Evolutionary conservation across 1,284 basidiomycete species (phyloP).

Genomic region (Malassezia dermatis): DNA sequence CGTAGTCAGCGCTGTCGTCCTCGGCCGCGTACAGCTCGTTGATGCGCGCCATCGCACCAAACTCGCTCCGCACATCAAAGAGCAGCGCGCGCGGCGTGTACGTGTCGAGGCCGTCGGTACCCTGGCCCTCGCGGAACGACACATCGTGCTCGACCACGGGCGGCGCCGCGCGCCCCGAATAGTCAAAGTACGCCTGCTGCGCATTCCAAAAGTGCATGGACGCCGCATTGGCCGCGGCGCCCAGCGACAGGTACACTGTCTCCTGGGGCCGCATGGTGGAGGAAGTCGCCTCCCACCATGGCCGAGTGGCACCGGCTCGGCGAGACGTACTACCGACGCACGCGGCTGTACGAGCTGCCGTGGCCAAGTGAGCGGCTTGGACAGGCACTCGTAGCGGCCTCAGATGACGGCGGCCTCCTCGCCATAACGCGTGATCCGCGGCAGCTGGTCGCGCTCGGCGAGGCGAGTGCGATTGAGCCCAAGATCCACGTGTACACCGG

Average conservation of each 20-base stretch:
- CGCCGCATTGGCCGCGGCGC: slow-evolving; percentile 37
- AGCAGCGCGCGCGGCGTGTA: slow-evolving; percentile 35
- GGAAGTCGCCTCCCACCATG: background rate
- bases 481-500: slow-evolving; percentile 53
- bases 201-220: slow-evolving; percentile 44
- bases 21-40: slow-evolving; percentile 24
- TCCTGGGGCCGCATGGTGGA: slow-evolving; percentile 23
- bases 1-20: slow-evolving; percentile 6
- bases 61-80: slow-evolving; percentile 36
- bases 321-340: slow-evolving; percentile 53
- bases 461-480: slow-evolving; percentile 60
- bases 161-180: slow-evolving; percentile 8
- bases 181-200: slow-evolving; percentile 37
- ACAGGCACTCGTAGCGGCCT: slow-evolving; percentile 71
- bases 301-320: slow-evolving; percentile 38
- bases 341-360: slow-evolving; percentile 71
- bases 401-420: slow-evolving; percentile 75
- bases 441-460: slow-evolving; percentile 66
- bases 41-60: slow-evolving; percentile 25
- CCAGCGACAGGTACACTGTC: slow-evolving; percentile 41
- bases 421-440: slow-evolving; percentile 77
- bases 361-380: slow-evolving; percentile 69
- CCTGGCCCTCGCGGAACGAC: slow-evolving; percentile 34
- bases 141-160: slow-evolving; percentile 37
- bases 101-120: slow-evolving; percentile 27